Percentiles rank a stretch among this genome's conserved stretches.
Evolutionary conservation across 345 rosid species (phyloP).

Genomic region (Durio zibethinus): DNA sequence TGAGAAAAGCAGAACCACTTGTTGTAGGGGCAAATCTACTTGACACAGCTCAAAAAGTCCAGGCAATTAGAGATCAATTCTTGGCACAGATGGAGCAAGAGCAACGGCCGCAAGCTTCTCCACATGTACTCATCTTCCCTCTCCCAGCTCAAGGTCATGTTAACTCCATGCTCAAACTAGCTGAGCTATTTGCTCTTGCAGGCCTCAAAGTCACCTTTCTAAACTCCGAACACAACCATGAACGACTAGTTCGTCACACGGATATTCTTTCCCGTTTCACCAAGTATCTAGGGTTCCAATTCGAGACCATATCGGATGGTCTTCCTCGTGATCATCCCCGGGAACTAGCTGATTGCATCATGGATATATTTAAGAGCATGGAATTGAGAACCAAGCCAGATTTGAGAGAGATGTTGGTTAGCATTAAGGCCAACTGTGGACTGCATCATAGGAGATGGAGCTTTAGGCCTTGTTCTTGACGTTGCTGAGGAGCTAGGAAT

Average conservation of each 20-base stretch:
- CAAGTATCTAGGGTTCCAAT: conserved; percentile 29
- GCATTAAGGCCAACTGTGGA: conserved; percentile 15
- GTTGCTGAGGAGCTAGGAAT: conserved; percentile 29
- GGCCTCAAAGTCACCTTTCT: conserved; percentile 59
- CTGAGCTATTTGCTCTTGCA: conserved; percentile 43
- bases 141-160: conserved; percentile 63
- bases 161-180: conserved; percentile 65
- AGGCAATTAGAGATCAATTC: no score
- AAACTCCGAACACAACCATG: conserved; percentile 35
- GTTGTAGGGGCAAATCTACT: no score
- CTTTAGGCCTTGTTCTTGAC: conserved; percentile 25
- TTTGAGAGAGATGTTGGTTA: conserved; percentile 23
- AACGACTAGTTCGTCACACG: conserved; percentile 21
- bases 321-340: conserved; percentile 28
- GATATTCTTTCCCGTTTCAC: conserved; percentile 33
- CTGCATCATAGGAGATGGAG: conserved; percentile 45
- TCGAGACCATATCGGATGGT: conserved; percentile 32
- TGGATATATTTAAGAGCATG: conserved; percentile 19
- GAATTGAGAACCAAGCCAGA: conserved; percentile 7
- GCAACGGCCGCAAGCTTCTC: neutral
- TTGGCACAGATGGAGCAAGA: conserved; percentile 1
- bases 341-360: neutral
- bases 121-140: conserved; percentile 51
- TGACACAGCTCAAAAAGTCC: no score
- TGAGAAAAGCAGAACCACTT: no score